Percentiles rank a stretch among this genome's conserved stretches.
phyloP scores from a whole-genome alignment of 306 rosid genomes.

The Vigna mungo region DNA sequence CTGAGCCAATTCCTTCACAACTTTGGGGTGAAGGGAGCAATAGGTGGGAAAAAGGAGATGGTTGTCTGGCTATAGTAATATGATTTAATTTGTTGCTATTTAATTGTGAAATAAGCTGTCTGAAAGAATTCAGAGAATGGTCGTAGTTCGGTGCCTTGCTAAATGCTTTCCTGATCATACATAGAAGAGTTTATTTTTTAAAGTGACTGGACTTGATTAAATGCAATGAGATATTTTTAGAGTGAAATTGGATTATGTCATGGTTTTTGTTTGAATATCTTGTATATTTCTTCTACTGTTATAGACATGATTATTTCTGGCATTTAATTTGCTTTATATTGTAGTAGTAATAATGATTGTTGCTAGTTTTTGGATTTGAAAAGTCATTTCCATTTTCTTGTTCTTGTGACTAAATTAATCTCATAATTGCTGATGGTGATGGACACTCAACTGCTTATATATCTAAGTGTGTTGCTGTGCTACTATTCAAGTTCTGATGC shows the following conservation, averaged over 20 bases:
- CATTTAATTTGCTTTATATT: slow-evolving; percentile 2
- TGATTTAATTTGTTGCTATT: slow-evolving; percentile 1
- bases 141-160: neutral
- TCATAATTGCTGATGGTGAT: slow-evolving; percentile 25
- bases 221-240: slow-evolving; percentile 4
- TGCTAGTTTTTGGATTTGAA: slow-evolving; percentile 12
- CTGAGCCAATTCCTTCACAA: neutral
- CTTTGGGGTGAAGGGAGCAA: neutral
- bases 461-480: neutral
- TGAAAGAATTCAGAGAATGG: neutral
- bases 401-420: slow-evolving; percentile 8
- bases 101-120: slow-evolving; percentile 13
- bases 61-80: slow-evolving; percentile 1
- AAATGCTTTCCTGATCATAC: slow-evolving; percentile 1
- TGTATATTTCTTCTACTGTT: slow-evolving; percentile 6
- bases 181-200: neutral
- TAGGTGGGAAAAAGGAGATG: neutral
- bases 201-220: slow-evolving; percentile 16
- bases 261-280: slow-evolving; percentile 17
- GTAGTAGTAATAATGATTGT: neutral
- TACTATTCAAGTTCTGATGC: slow-evolving; percentile 23
- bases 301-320: neutral
- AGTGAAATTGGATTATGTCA: neutral
- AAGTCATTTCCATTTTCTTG: neutral
- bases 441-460: neutral